These are phyloP conservation scores for Fusarium begoniae DNA, from an alignment of 2,329 filamentous ascomycete species.

Conservation along the genomic window DNA sequence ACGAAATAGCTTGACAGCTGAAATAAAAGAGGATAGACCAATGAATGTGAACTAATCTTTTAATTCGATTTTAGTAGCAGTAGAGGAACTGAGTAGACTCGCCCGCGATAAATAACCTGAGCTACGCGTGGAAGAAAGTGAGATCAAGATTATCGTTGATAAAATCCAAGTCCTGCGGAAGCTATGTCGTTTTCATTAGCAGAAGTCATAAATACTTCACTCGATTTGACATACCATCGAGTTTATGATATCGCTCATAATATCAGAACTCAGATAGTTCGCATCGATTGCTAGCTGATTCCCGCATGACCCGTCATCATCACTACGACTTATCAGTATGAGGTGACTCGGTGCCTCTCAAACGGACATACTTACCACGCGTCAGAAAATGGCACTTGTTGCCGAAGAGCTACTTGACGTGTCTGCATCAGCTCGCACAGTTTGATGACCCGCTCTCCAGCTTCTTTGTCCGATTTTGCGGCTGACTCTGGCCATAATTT, in stretches of 20 bases:
- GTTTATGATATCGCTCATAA: neutral
- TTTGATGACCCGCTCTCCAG: neutral
- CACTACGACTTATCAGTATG: neutral
- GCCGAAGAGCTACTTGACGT: neutral
- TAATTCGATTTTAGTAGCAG: too few species aligned
- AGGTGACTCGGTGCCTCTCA: accelerated
- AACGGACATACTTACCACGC: neutral
- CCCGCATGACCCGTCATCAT: accelerated
- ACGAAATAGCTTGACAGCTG: too few species aligned
- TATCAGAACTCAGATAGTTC: neutral
- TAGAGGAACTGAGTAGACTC: too few species aligned
- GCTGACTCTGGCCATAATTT: neutral
- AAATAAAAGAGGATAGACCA: too few species aligned
- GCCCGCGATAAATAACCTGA: neutral
- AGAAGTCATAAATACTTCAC: too few species aligned
- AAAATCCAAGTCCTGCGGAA: neutral
- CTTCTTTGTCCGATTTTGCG: neutral
- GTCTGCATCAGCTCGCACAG: neutral
- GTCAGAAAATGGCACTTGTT: accelerated
- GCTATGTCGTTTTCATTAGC: neutral
- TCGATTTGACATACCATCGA: neutral
- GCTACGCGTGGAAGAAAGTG: neutral
- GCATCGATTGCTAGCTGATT: neutral
- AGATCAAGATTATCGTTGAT: neutral
- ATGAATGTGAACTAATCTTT: too few species aligned